phyloP scores from a whole-genome alignment of 805 yeast genomes.

The Metschnikowia henanensis region DNA sequence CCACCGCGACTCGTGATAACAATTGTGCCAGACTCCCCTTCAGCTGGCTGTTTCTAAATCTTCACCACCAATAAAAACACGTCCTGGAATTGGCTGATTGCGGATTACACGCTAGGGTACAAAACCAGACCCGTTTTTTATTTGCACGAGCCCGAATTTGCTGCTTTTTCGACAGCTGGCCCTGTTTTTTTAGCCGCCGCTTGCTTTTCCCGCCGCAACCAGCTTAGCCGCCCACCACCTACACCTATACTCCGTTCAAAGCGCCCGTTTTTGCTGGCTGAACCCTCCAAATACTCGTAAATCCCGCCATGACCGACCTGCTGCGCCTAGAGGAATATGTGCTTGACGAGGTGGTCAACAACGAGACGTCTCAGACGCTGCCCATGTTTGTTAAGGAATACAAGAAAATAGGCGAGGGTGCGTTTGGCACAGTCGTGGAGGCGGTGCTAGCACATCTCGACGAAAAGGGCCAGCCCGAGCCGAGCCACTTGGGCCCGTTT shows the following conservation, averaged over 20 bases:
- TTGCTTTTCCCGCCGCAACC: conserved; percentile 1
- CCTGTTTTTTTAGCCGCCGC: not conserved
- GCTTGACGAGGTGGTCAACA: conserved; percentile 53
- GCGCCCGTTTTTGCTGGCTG: not conserved
- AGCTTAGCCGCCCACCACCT: conserved; percentile 1
- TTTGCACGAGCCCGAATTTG: not conserved
- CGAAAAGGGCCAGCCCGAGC: conserved; percentile 18
- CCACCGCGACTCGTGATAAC: conserved; percentile 12
- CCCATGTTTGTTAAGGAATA: conserved; percentile 72
- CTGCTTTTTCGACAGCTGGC: not conserved
- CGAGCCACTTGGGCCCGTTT: conserved; percentile 71
- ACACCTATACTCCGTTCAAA: not conserved
- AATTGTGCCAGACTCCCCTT: conserved; percentile 8
- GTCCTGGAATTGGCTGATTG: not conserved
- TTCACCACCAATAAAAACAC: not conserved
- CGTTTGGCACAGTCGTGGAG: conserved; percentile 82
- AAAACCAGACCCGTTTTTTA: not conserved
- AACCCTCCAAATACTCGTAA: too few species aligned
- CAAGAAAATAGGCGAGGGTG: conserved; percentile 81
- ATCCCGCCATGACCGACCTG: conserved; percentile 4
- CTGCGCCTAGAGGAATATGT: conserved; percentile 31
- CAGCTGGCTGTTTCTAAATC: not conserved
- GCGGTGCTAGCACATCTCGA: conserved; percentile 50
- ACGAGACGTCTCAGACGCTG: conserved; percentile 48
- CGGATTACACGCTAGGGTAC: not conserved